These are phyloP conservation scores for Anisogramma anomala DNA, from an alignment of 2,329 filamentous ascomycete genomes.

Conservation along the genomic window DNA sequence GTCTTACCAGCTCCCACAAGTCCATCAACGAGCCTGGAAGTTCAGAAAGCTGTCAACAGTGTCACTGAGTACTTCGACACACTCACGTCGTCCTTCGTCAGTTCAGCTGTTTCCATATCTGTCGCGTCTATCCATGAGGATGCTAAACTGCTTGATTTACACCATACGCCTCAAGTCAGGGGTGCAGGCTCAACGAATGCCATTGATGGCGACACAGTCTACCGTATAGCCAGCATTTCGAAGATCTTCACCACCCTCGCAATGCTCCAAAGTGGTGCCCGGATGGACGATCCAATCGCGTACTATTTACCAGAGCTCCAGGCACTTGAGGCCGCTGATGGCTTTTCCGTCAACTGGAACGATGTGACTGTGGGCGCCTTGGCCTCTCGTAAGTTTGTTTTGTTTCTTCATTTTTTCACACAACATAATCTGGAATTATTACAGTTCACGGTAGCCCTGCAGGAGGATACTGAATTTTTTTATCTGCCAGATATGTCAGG, in stretches of 20 bases:
- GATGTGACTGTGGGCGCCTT: constrained; percentile 34
- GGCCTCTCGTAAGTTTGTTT: constrained; percentile 22
- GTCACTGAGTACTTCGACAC: constrained; percentile 20
- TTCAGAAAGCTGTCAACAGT: constrained; percentile 19
- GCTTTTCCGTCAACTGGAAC: constrained; percentile 31
- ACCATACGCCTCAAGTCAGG: constrained; percentile 27
- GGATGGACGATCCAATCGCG: constrained; percentile 31
- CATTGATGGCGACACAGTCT: constrained; percentile 25
- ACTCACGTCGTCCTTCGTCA: constrained; percentile 20
- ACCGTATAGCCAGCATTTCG: constrained; percentile 27
- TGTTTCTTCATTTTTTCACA: no score
- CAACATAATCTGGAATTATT: no score
- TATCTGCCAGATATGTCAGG: constrained; percentile 29
- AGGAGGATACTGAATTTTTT: no score
- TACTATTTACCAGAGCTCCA: constrained; percentile 32
- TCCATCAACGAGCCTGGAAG: constrained; percentile 22
- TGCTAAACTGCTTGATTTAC: constrained; percentile 26
- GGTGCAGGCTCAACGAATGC: constrained; percentile 19
- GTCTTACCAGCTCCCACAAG: constrained; percentile 27
- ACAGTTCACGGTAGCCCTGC: no score
- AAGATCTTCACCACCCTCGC: constrained; percentile 25
- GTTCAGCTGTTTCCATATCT: constrained; percentile 27
- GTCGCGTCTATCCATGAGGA: constrained; percentile 32
- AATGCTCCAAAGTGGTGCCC: constrained; percentile 21
- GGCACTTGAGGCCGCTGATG: constrained; percentile 16